A percentile compares a stretch with the other conserved stretches of the same genome.
phyloP scores from a whole-genome alignment of 306 rosid species.

The Vachellia collinsii region DNA sequence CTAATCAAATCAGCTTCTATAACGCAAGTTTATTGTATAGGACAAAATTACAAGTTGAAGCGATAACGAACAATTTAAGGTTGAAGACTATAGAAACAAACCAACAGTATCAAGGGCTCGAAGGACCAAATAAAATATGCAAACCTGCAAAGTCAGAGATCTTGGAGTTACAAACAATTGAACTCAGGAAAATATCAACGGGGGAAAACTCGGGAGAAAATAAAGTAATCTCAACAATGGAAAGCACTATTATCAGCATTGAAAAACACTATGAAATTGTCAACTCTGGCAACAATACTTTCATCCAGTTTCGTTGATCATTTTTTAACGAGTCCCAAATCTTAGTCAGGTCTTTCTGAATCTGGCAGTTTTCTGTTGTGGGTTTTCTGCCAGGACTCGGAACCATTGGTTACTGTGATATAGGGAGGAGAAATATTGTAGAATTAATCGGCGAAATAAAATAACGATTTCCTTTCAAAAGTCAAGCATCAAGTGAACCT shows the following conservation, averaged over 20 bases:
- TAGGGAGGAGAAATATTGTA: not conserved
- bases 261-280: not conserved
- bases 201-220: not conserved
- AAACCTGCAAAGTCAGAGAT: conserved; percentile 67
- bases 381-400: conserved; percentile 1
- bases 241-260: not conserved
- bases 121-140: conserved; percentile 47
- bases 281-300: not conserved
- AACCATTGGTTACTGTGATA: not conserved
- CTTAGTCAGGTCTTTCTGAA: not conserved
- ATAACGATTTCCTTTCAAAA: not conserved
- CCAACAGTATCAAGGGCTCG: conserved; percentile 59
- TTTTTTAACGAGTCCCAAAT: not conserved
- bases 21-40: not conserved
- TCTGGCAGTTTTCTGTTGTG: not conserved
- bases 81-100: conserved; percentile 48
- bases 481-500: not conserved
- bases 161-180: conserved; percentile 8
- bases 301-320: not conserved
- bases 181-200: not conserved
- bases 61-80: not conserved
- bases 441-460: not conserved
- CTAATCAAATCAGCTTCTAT: not conserved
- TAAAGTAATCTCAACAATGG: not conserved
- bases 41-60: not conserved